Evolutionary conservation across 208 protist genomes (phyloP).

Genomic region (Leishmania guyanensis): DNA sequence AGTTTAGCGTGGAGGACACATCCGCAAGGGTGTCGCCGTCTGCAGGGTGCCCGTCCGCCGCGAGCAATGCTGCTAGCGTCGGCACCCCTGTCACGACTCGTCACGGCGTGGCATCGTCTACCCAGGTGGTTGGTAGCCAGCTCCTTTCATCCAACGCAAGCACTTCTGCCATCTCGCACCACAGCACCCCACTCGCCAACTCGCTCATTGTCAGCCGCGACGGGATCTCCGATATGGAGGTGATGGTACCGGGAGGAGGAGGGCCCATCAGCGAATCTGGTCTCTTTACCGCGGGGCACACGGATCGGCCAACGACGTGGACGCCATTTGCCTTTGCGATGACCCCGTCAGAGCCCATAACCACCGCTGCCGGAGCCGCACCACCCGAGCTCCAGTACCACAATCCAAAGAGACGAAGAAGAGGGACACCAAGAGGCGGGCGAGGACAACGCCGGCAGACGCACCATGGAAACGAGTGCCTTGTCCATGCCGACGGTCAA

Average conservation of each 20-base stretch:
- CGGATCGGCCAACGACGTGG: slow-evolving; percentile 26
- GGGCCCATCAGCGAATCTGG: neutral
- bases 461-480: slow-evolving; percentile 10
- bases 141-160: slow-evolving; percentile 35
- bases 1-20: slow-evolving; percentile 32
- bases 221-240: slow-evolving; percentile 11
- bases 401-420: neutral
- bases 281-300: neutral
- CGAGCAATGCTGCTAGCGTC: slow-evolving; percentile 1
- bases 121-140: slow-evolving; percentile 18
- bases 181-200: slow-evolving; percentile 28
- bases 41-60: neutral
- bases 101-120: neutral
- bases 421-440: neutral
- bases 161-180: slow-evolving; percentile 22
- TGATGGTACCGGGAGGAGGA: neutral
- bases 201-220: slow-evolving; percentile 29
- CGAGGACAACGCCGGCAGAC: slow-evolving; percentile 9
- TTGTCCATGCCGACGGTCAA: slow-evolving; percentile 10
- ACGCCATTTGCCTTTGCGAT: slow-evolving; percentile 25
- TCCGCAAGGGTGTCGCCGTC: slow-evolving; percentile 10
- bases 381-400: neutral
- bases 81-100: neutral
- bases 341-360: slow-evolving; percentile 15
- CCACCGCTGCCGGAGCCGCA: slow-evolving; percentile 14